phyloP scores from a whole-genome alignment of 164 flowering plant genomes.

The Stephania cephalantha region DNA sequence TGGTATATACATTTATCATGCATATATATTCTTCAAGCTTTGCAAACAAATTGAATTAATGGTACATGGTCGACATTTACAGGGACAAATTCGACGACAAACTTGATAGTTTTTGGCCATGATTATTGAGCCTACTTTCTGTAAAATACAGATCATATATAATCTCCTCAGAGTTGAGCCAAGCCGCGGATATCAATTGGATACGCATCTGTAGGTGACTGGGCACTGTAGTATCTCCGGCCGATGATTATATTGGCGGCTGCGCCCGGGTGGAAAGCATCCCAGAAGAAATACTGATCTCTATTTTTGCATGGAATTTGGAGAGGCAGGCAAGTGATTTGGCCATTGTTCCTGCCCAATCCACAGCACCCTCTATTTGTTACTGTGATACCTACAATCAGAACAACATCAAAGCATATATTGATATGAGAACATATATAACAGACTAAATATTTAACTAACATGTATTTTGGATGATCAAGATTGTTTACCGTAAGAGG shows the following conservation, averaged over 20 bases:
- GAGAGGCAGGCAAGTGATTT: constrained; percentile 73
- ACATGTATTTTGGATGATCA: neutral
- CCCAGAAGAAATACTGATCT: constrained; percentile 63
- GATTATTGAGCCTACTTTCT: too few species aligned
- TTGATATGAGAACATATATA: too few species aligned
- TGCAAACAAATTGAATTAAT: too few species aligned
- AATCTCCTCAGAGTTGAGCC: constrained; percentile 39
- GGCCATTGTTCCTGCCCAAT: constrained; percentile 84
- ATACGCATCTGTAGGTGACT: constrained; percentile 48
- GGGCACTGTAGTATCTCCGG: constrained; percentile 53
- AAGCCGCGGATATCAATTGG: constrained; percentile 58
- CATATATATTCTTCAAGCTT: too few species aligned
- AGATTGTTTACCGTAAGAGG: constrained; percentile 34
- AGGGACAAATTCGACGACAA: too few species aligned
- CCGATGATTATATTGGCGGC: constrained; percentile 56
- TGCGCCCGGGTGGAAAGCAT: constrained; percentile 79
- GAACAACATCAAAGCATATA: too few species aligned
- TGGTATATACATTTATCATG: too few species aligned
- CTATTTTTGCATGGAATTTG: constrained; percentile 70
- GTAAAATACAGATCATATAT: too few species aligned
- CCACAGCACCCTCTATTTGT: constrained; percentile 90
- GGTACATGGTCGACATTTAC: too few species aligned
- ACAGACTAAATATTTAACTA: neutral
- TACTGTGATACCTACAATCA: constrained; percentile 46
- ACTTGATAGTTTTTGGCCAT: too few species aligned